Conservation (phyloP, 257 asterid genomes). For the Gardenia jasminoides region DNA sequence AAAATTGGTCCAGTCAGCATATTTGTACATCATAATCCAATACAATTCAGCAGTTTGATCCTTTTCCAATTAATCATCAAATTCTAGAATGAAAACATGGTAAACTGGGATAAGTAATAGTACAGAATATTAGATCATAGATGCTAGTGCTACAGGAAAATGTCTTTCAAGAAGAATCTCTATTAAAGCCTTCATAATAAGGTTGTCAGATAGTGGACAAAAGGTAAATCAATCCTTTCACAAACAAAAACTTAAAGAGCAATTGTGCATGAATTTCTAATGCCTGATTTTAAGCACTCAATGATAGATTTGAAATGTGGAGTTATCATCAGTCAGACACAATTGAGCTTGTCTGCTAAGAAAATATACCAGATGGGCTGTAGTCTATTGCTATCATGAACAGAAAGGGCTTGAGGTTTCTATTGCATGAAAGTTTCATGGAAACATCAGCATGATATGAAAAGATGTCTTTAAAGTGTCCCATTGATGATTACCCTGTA, state of each 20-base stretch:
- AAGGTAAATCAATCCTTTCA: not conserved
- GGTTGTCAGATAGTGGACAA: not conserved
- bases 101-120: not conserved
- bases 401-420: not conserved
- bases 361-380: not conserved
- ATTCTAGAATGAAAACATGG: not conserved
- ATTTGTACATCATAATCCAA: not conserved
- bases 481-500: conserved; percentile 68
- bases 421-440: not conserved
- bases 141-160: too few species aligned
- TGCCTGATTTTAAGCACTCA: not conserved
- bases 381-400: not conserved
- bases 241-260: not conserved
- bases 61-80: not conserved
- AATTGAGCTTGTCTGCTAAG: not conserved
- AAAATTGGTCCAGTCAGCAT: conserved; percentile 2
- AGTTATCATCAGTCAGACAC: not conserved
- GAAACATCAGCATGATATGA: not conserved
- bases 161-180: not conserved
- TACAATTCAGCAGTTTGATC: not conserved
- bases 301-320: not conserved
- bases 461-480: conserved; percentile 8
- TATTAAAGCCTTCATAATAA: not conserved
- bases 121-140: not conserved
- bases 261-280: not conserved